Conservation (phyloP, 108 stramenopile genomes). For the Pelagomonas calceolata region DNA sequence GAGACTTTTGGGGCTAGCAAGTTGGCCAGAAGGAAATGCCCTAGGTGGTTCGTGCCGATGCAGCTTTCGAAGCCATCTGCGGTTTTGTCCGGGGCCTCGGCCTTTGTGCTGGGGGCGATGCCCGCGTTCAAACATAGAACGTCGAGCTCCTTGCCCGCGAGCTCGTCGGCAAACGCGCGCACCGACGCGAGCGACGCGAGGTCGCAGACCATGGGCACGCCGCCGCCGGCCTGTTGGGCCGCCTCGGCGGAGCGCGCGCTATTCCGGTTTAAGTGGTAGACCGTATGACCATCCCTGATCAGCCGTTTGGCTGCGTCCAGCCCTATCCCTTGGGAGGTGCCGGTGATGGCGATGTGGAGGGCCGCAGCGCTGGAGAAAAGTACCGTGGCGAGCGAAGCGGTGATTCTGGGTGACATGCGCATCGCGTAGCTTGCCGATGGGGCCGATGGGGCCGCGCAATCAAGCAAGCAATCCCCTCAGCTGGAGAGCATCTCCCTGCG, state of each 20-base stretch:
- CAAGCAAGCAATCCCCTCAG: too few species aligned
- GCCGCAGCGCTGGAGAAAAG: too few species aligned
- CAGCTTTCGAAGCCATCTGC: conserved; percentile 40
- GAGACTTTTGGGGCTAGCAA: conserved; percentile 49
- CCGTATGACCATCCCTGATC: conserved; percentile 40
- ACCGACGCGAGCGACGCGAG: conserved; percentile 54
- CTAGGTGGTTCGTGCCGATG: conserved; percentile 87
- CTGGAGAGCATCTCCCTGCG: too few species aligned
- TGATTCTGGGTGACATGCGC: too few species aligned
- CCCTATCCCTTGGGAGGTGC: conserved; percentile 60
- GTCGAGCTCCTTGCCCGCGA: conserved; percentile 39
- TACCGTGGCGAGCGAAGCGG: too few species aligned
- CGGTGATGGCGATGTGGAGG: conserved; percentile 33
- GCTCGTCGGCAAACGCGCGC: conserved; percentile 34
- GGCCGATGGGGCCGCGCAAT: too few species aligned
- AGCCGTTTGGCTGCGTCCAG: conserved; percentile 59
- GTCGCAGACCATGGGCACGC: conserved; percentile 65
- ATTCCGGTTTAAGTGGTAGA: conserved; percentile 52
- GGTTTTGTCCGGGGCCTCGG: conserved; percentile 9
- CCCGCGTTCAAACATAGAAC: conserved; percentile 72
- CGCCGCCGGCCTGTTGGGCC: conserved; percentile 23
- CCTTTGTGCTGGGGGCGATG: conserved; percentile 51
- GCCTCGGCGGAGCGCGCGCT: conserved; percentile 18
- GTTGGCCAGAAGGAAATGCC: conserved; percentile 83
- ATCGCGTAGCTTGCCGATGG: too few species aligned